Evolutionary conservation across 2,329 filamentous ascomycete species (phyloP), one percentile per base, ranked within the genome.

Genomic region (Pseudogymnoascus sp.): DNA sequence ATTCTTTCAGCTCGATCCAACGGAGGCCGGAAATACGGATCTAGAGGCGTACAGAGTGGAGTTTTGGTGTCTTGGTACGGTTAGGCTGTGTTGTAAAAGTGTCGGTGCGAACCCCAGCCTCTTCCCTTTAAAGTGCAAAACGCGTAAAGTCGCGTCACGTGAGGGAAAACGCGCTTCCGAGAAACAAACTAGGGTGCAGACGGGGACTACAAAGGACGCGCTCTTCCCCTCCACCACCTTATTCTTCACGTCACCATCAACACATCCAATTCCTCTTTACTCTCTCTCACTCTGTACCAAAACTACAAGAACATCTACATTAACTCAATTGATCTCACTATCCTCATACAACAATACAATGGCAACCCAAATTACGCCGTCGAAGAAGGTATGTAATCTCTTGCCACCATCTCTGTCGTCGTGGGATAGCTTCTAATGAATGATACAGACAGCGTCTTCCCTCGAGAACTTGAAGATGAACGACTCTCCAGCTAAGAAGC

Each of bases 401-500:
- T 69, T 70, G 71, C 74, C 71, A 69, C 73, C 68, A 67, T 67
- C 66, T 65, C 74, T 63, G 65, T 49, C 62, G 65, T 69, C 75
- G 71, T 71, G 25, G 35, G 25, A 41, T 60, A 43, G 28, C 63
- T 31, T 5, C 35, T 60, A 63, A 63, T 18, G 69, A 63, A 62
- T 60, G 65, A 62, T 55, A 67, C 75, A 97, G 93, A 89, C 89
- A 80, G 90, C 92, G 72, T 88, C 90, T 72, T 91, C 87, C 71
- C 88, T 97, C 73, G 88, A 95, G 77, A 86, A 85, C 70, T 83
- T 97, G 76, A 96, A 93, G 80, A 96, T 97, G 86, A 80, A 75
- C 67, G 90, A 96, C 70, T 95, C 91, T 0, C 92, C 93, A 52
- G 80, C 89, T 67, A 96, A 96, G 88, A 96, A 96, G 84, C 85